Evolutionary conservation across 2,329 filamentous ascomycete species (phyloP), one percentile per base, ranked within the genome.

Genomic region (Diaporthe vaccinii): DNA sequence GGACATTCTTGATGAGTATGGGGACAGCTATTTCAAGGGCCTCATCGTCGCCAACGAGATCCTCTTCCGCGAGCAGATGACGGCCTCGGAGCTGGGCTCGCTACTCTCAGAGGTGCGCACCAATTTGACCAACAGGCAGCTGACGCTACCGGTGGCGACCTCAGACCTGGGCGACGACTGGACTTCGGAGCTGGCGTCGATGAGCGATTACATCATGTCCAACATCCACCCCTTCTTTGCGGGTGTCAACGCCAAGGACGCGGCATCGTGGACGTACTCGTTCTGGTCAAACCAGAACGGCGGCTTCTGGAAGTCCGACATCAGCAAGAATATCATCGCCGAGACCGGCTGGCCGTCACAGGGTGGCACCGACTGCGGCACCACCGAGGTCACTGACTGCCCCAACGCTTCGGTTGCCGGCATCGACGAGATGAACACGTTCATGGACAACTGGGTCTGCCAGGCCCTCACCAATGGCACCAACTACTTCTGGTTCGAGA

Each of bases 221-320:
- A 98, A 98, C 82, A 94, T 98, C 73, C 97, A 98, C 82, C 96
- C 97, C 0, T 98, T 98, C 88, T 98, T 98, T 82, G 94, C 93
- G 0, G 96, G 96, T 62, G 91, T 95, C 17, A 86, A 89, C 0
- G 93, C 92, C 2, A 86, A 90, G 2, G 82, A 89, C 1, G 95
- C 95, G 0, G 93, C 95, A 0, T 85, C 82, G 10, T 98, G 96
- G 96, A 98, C 96, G 0, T 94, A 88, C 85, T 84, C 84, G 22
- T 98, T 98, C 85, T 98, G 95, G 93, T 85, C 93, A 59, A 86
- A 84, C 14, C 88, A 96, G 74, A 93, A 96, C 78, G 89, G 91
- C 0, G 78, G 84, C 0, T 89, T 95, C 76, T 94, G 93, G 76
- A 90, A 93, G 83, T 84, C 86, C 0, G 91, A 93, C 77, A 84